phyloP scores from a whole-genome alignment of 345 rosid species.

The Acer negundo region DNA sequence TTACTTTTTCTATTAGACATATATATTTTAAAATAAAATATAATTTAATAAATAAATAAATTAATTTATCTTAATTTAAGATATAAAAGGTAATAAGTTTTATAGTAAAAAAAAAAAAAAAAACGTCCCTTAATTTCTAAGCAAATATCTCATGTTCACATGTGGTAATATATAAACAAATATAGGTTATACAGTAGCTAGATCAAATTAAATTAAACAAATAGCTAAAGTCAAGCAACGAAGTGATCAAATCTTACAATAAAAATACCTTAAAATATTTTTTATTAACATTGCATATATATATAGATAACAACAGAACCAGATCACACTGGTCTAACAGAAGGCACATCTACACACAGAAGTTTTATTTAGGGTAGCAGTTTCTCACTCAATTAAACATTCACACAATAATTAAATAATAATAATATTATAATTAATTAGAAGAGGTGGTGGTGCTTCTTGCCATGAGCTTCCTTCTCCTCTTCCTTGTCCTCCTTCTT shows the following conservation, averaged over 20 bases:
- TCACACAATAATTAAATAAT: background rate
- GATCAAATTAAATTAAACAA: too few species aligned
- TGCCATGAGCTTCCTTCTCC: slow-evolving; percentile 46
- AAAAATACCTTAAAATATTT: too few species aligned
- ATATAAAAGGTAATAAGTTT: too few species aligned
- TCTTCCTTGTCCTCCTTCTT: slow-evolving; percentile 49
- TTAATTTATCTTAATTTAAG: too few species aligned
- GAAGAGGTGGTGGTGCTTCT: slow-evolving; percentile 53
- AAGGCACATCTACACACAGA: background rate
- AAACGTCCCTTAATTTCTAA: too few species aligned
- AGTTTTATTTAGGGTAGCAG: background rate
- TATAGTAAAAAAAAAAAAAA: too few species aligned
- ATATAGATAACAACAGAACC: background rate
- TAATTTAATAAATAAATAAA: too few species aligned
- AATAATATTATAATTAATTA: slow-evolving; percentile 8
- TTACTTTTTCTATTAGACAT: too few species aligned
- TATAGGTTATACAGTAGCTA: too few species aligned
- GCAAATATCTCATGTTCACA: too few species aligned
- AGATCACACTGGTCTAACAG: background rate
- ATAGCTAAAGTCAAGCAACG: background rate
- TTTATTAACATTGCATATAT: background rate
- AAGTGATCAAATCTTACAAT: background rate
- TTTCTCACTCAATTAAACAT: background rate
- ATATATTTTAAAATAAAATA: too few species aligned
- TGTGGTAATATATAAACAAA: too few species aligned